A percentile compares a stretch with the other conserved stretches of the same genome.
Conservation (phyloP, 139 green algal species). For the Closterium sp. region DNA sequence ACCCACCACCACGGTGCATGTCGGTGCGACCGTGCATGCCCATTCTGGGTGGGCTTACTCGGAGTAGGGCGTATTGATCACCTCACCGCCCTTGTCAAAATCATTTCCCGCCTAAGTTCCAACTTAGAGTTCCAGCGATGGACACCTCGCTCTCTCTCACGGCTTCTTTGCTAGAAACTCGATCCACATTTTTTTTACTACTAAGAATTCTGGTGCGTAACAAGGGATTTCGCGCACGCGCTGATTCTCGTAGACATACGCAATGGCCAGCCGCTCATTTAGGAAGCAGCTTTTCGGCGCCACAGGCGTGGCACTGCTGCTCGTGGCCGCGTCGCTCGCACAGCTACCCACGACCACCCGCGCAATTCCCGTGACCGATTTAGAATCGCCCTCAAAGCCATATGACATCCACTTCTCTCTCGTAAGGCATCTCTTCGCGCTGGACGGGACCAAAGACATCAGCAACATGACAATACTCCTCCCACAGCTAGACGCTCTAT, state of each 20-base stretch:
- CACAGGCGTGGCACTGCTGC: neutral
- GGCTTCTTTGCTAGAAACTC: too few species aligned
- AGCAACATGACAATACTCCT: neutral
- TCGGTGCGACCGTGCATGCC: too few species aligned
- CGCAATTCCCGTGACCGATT: neutral
- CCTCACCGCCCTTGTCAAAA: too few species aligned
- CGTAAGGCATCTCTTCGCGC: neutral
- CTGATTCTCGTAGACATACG: neutral
- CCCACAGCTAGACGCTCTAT: neutral
- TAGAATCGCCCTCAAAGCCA: neutral
- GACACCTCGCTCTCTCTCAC: too few species aligned
- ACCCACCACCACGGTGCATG: too few species aligned
- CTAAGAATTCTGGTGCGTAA: too few species aligned
- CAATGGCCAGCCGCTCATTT: neutral
- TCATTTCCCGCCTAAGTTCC: too few species aligned
- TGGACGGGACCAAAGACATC: neutral
- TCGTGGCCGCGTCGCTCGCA: neutral
- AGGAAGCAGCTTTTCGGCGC: neutral
- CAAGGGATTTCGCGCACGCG: too few species aligned
- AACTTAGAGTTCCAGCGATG: too few species aligned
- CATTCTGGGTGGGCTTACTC: too few species aligned
- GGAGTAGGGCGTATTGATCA: too few species aligned
- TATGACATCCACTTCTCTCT: neutral
- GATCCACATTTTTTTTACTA: too few species aligned
- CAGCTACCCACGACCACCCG: neutral